Percentiles rank a stretch among this genome's conserved stretches.
Evolutionary conservation across 129 eudicot genomes (phyloP).

Genomic region (Glebionis coronaria): DNA sequence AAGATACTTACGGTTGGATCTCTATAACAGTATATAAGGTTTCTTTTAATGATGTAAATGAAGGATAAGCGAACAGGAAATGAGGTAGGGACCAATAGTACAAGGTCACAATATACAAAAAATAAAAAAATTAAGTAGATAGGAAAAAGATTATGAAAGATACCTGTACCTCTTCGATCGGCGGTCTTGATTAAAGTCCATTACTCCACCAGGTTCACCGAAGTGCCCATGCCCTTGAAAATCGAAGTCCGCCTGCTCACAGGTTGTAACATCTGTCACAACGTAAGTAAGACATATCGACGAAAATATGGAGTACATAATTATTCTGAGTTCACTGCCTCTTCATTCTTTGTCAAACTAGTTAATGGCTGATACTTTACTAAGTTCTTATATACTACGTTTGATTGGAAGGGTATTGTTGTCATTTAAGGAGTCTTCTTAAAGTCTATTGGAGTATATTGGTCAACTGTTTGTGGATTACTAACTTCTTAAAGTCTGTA

Average conservation of each 20-base stretch:
- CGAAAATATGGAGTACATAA: constrained; percentile 41
- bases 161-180: constrained; percentile 75
- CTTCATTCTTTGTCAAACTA: too few relatives aligned
- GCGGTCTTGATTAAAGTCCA: constrained; percentile 74
- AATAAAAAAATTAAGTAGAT: too few relatives aligned
- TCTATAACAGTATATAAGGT: too few relatives aligned
- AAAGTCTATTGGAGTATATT: too few relatives aligned
- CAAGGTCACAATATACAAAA: neutral
- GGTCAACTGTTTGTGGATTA: too few relatives aligned
- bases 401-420: constrained; percentile 4
- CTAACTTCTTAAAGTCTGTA: too few relatives aligned
- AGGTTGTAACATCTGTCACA: constrained; percentile 95
- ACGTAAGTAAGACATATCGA: constrained; percentile 93
- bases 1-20: neutral
- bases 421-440: constrained; percentile 13
- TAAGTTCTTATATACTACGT: neutral
- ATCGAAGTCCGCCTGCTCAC: constrained; percentile 90
- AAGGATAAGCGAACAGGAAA: neutral
- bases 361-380: too few relatives aligned
- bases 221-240: constrained; percentile 77
- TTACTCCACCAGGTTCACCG: constrained; percentile 86
- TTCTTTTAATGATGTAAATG: too few relatives aligned
- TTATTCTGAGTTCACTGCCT: constrained; percentile 3
- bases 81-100: too few relatives aligned
- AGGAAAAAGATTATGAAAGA: neutral